Evolutionary conservation across 2,329 filamentous ascomycete species (phyloP).

Genomic region (Aspergillus quadricinctus): DNA sequence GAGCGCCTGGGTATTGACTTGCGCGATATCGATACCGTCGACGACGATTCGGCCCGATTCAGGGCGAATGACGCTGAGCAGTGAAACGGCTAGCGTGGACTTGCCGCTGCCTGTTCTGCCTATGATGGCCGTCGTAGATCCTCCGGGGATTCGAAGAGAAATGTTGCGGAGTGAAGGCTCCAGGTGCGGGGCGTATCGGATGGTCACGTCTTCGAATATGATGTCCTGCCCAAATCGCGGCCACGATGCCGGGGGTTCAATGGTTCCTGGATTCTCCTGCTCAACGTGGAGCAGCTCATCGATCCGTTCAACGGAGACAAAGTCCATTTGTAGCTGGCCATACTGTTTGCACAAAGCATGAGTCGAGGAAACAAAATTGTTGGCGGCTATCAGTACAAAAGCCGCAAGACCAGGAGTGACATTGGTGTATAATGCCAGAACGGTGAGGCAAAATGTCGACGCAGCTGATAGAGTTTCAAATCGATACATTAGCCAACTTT

Average conservation of each 20-base stretch:
- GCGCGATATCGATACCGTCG: constrained; percentile 57
- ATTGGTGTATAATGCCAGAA: constrained; percentile 69
- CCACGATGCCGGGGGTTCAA: constrained; percentile 71
- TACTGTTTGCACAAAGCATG: constrained; percentile 74
- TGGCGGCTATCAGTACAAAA: constrained; percentile 73
- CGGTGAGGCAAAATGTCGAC: constrained; percentile 69
- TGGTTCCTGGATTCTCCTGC: constrained; percentile 63
- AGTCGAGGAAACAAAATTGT: constrained; percentile 61
- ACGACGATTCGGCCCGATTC: constrained; percentile 55
- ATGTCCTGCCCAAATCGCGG: constrained; percentile 68
- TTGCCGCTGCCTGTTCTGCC: constrained; percentile 79
- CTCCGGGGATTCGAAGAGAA: constrained; percentile 69
- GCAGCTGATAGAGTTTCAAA: constrained; percentile 68
- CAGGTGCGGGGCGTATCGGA: constrained; percentile 73
- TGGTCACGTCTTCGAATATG: constrained; percentile 69
- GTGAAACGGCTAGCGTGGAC: constrained; percentile 64
- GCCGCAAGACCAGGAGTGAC: constrained; percentile 75
- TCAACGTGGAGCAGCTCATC: constrained; percentile 76
- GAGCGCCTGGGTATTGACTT: constrained; percentile 56
- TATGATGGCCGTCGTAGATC: constrained; percentile 73
- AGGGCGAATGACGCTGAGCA: constrained; percentile 55
- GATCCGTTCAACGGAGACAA: constrained; percentile 83
- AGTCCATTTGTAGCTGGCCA: constrained; percentile 84
- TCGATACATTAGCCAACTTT: constrained; percentile 78
- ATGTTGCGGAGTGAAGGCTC: constrained; percentile 67